phyloP scores from a whole-genome alignment of 2,329 filamentous ascomycete species.

The Cordyceps cicadae region DNA sequence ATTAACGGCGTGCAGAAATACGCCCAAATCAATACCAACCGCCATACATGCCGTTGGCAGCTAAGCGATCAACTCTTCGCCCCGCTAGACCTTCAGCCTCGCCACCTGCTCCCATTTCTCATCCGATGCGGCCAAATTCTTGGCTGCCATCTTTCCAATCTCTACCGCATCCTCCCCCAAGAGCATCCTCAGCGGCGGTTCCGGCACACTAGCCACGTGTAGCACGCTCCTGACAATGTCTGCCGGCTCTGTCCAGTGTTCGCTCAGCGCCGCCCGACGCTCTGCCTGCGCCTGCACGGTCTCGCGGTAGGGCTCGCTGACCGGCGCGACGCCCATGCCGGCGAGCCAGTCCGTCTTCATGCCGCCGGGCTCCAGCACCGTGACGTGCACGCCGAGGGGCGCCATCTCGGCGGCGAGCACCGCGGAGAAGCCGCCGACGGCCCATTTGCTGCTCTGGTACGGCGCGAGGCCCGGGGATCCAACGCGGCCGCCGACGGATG shows the following conservation, averaged over 20 bases:
- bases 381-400: conserved; percentile 30
- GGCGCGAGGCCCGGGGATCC: conserved; percentile 25
- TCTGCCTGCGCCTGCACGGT: conserved; percentile 25
- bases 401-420: conserved; percentile 27
- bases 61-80: not conserved
- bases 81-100: not conserved
- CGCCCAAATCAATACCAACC: not conserved
- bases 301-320: conserved; percentile 28
- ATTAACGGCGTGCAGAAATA: not conserved
- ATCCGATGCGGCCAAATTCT: conserved; percentile 21
- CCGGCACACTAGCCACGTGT: not conserved
- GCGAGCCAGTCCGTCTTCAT: conserved; percentile 33
- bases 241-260: not conserved
- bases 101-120: conserved; percentile 22
- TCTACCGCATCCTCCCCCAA: conserved; percentile 22
- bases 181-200: conserved; percentile 23
- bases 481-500: conserved; percentile 28
- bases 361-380: conserved; percentile 31
- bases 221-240: conserved; percentile 1
- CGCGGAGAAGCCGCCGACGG: conserved; percentile 29
- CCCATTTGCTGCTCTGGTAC: conserved; percentile 34
- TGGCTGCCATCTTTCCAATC: conserved; percentile 15
- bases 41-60: too few relatives aligned
- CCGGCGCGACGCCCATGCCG: conserved; percentile 19
- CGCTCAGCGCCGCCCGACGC: not conserved